Percentiles rank a stretch among this genome's conserved stretches.
phyloP scores from a whole-genome alignment of 164 flowering plant genomes.

The Echeveria elegans region DNA sequence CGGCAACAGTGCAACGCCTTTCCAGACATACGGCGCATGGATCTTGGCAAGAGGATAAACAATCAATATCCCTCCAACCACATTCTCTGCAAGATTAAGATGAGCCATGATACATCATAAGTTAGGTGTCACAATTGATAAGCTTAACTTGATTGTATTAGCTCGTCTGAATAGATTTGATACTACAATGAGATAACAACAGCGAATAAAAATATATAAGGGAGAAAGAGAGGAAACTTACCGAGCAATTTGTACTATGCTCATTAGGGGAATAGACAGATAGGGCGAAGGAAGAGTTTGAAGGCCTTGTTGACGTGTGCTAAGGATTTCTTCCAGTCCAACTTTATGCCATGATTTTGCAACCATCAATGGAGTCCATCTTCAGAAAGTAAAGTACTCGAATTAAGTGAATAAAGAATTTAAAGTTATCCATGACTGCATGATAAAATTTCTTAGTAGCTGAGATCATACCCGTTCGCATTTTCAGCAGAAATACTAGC shows the following conservation, averaged over 20 bases:
- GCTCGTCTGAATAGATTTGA: neutral
- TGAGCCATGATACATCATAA: neutral
- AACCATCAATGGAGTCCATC: constrained; percentile 90
- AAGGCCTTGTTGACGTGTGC: constrained; percentile 27
- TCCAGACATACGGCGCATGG: constrained; percentile 92
- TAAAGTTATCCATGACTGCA: neutral
- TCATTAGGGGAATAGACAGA: constrained; percentile 80
- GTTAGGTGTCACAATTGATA: neutral
- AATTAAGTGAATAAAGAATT: neutral
- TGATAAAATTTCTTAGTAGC: neutral
- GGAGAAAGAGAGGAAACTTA: constrained; percentile 14
- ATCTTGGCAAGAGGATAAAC: constrained; percentile 39
- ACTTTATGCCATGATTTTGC: constrained; percentile 88
- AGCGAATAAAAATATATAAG: neutral
- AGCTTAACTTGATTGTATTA: neutral
- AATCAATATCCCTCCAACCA: constrained; percentile 62
- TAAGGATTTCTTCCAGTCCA: constrained; percentile 59
- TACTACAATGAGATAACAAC: neutral
- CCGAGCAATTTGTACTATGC: constrained; percentile 79
- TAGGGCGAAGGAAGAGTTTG: constrained; percentile 51
- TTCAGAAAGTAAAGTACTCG: constrained; percentile 15
- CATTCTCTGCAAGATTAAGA: constrained; percentile 49
- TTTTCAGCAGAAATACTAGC: constrained; percentile 68
- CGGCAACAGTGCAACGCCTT: constrained; percentile 77
- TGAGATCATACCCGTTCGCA: constrained; percentile 59